Conservation (phyloP, 345 rosid genomes). For the Pelargonium nanum region DNA sequence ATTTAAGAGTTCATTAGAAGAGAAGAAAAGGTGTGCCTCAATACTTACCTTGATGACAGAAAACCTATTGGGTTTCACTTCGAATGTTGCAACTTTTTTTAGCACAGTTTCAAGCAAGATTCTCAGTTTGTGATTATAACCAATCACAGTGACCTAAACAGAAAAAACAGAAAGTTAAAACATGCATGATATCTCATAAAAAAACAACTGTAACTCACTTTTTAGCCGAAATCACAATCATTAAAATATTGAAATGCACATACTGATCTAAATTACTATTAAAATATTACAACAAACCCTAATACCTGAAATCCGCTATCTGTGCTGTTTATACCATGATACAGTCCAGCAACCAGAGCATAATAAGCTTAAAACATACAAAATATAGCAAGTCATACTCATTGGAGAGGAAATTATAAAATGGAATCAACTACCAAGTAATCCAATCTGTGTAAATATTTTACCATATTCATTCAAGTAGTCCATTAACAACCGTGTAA, state of each 20-base stretch:
- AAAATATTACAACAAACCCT: background rate
- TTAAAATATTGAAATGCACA: background rate
- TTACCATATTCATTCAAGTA: slow-evolving; percentile 91
- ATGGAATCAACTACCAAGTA: no score
- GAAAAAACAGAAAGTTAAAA: slow-evolving; percentile 5
- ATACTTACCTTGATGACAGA: slow-evolving; percentile 66
- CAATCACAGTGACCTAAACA: slow-evolving; percentile 57
- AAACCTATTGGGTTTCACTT: slow-evolving; percentile 70
- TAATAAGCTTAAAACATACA: slow-evolving; percentile 58
- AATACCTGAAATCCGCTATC: slow-evolving; percentile 66
- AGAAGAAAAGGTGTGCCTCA: background rate
- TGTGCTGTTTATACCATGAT: slow-evolving; percentile 37
- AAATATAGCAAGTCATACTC: background rate
- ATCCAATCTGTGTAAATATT: slow-evolving; percentile 7
- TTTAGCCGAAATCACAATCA: background rate
- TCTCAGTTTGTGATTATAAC: slow-evolving; percentile 80
- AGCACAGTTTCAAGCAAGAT: slow-evolving; percentile 56
- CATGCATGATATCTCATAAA: background rate
- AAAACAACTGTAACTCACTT: background rate
- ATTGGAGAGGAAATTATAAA: background rate
- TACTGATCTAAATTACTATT: background rate
- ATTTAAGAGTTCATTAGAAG: background rate
- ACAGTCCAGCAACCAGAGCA: slow-evolving; percentile 75
- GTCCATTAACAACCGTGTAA: slow-evolving; percentile 59
- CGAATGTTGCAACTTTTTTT: slow-evolving; percentile 49